A percentile compares a stretch with the other conserved stretches of the same genome.
Evolutionary conservation across 2,329 filamentous ascomycete species (phyloP).

Genomic region (Calonectria multiphialidica): DNA sequence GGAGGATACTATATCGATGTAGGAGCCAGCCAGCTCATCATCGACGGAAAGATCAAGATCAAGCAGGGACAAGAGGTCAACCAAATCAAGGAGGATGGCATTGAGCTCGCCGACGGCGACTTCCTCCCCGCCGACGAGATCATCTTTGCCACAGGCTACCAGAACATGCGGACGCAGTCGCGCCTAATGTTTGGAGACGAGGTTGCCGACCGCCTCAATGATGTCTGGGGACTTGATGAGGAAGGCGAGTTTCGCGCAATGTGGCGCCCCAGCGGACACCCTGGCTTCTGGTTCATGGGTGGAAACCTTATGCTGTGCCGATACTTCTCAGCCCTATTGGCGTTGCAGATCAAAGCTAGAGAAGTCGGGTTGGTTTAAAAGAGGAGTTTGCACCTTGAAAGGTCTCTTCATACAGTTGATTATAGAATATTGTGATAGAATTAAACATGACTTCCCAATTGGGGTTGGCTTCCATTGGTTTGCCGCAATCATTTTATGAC

Average conservation of each 20-base stretch:
- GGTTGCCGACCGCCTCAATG: not conserved
- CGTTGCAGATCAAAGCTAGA: not conserved
- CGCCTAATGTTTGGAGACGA: not conserved
- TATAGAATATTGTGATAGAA: not conserved
- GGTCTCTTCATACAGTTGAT: not conserved
- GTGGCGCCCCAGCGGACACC: not conserved
- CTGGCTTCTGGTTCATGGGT: not conserved
- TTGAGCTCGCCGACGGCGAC: not conserved
- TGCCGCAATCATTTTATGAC: too few species aligned
- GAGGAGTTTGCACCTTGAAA: not conserved
- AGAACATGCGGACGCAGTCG: conserved; percentile 3
- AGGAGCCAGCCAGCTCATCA: not conserved
- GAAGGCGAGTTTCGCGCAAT: not conserved
- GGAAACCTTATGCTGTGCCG: not conserved
- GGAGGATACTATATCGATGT: not conserved
- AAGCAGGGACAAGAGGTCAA: conserved; percentile 2
- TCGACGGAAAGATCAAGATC: not conserved
- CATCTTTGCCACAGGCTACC: not conserved
- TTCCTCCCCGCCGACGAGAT: not conserved
- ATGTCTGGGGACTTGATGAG: not conserved
- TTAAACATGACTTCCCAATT: not conserved
- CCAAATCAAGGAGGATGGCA: not conserved
- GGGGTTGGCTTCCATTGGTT: too few species aligned
- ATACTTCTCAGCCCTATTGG: not conserved
- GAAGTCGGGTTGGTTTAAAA: not conserved